Percentiles rank a stretch among this genome's conserved stretches.
These are phyloP conservation scores for Solanum habrochaites DNA, from an alignment of 257 asterid species.

Conservation along the genomic window DNA sequence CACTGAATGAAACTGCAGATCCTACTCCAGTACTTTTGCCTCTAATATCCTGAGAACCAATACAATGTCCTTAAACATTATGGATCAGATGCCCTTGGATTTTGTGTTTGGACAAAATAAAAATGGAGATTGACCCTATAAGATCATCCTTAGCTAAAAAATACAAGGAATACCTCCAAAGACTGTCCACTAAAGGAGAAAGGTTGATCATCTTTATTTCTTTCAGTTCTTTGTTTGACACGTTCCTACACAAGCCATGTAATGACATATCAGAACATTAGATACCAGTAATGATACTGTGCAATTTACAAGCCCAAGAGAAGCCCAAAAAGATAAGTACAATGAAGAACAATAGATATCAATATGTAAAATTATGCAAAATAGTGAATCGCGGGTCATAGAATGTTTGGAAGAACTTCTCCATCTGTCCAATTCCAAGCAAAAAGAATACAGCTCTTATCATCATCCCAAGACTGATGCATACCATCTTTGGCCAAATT, in stretches of 20 bases:
- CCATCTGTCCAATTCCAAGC: not conserved
- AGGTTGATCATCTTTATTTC: constrained; percentile 42
- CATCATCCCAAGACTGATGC: not conserved
- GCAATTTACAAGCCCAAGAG: not conserved
- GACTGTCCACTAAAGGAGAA: constrained; percentile 47
- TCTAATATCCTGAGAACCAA: constrained; percentile 28
- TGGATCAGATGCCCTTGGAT: not conserved
- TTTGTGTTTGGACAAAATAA: not conserved
- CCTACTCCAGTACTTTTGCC: constrained; percentile 36
- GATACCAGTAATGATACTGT: not conserved
- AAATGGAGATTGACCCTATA: not conserved
- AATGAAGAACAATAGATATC: not conserved
- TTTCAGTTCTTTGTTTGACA: constrained; percentile 56
- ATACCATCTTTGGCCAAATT: not conserved
- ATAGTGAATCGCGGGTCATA: not conserved
- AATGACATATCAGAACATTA: not conserved
- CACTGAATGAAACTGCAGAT: constrained; percentile 63
- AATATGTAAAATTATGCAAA: not conserved
- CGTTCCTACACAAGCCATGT: constrained; percentile 55
- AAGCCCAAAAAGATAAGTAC: not conserved
- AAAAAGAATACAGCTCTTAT: not conserved
- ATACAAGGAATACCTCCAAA: constrained; percentile 34
- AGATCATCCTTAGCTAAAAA: not conserved
- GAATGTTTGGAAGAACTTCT: not conserved
- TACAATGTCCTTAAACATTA: not conserved